Evolutionary conservation across 768 basidiomycete species (phyloP), one percentile per base, ranked within the genome.

Genomic region (Lactarius quietus): DNA sequence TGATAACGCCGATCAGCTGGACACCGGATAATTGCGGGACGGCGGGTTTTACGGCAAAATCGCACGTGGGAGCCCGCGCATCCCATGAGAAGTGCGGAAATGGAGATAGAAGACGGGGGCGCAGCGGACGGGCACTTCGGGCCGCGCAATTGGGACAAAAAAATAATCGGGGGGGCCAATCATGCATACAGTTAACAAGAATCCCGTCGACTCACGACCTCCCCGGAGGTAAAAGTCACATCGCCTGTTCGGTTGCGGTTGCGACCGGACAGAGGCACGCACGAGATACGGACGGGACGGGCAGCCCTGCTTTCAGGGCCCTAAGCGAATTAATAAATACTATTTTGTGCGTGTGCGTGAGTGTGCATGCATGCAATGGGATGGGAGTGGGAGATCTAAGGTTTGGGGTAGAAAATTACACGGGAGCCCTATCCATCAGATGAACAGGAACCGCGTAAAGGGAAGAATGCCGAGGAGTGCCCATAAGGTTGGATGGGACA

Each of bases 401-500:
- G 65, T 66, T 66, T 62, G 65, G 65, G 65, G 65, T 58, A 58
- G 43, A 38, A 61, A 66, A 53, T 9, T 62, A 39, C 15, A 54
- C 56, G 15, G 57, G 33, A 4, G 33, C 33, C 33, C 33, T 8
- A 33, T 33, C 55, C 45, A 62, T 62, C 65, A 58, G 51, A 54
- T n/a, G 52, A 39, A 57, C 35, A 23, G 57, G 61, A 57, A 35
- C 56, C 41, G 41, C 31, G 35, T 45, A 61, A 48, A 28, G 56
- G 33, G 33, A 33, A 33, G 48, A 59, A 62, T 56, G 65, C 65
- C 61, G 57, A 62, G 48, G 61, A 58, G 51, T 20, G 33, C 31
- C 62, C 56, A 31, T 56, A 20, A 61, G 36, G 36, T 45, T 10
- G n/a, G n/a, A 4, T 33, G 56, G 23, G 38, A 35, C 8, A n/a